Evolutionary conservation across 306 rosid species (phyloP), one percentile per base, ranked within the genome.

Genomic region (Aeschynomene evenia): DNA sequence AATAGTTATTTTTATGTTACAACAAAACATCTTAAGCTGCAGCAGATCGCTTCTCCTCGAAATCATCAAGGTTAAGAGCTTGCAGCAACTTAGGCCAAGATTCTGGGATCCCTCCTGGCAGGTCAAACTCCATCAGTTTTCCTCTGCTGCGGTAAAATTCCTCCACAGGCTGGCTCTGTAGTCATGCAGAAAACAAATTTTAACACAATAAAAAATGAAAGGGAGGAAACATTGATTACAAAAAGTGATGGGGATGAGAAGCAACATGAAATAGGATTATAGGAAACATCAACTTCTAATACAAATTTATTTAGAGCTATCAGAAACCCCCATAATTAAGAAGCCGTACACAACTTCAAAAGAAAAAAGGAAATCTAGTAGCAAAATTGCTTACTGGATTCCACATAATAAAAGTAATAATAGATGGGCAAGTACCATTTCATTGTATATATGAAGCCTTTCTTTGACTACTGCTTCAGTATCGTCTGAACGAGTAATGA

Each of bases 51-150:
- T 88, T 87, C 73, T 88, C 95, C 73, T 88, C 96, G 46, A 75
- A 81, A 70, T 94, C 97, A 79, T 90, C 91, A 23, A 91, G 96
- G 84, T 85, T 86, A 68, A 91, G 99, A 36, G 85, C 96, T 34
- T 85, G 89, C 50, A 94, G 85, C 80, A 94, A 80, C 84, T 88
- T 94, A 14, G 97, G 97, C 99, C 99, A 94, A 66, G 99, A 91
- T 74, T 87, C 97, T 1, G 95, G 95, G 74, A 94, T 94, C n/a
- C 99, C 99, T 64, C 99, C 99, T 5, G 97, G 99, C 16, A 94
- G 80, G 36, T 85, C 81, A 82, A 94, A 94, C 77, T 91, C 96
- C 87, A 91, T 22, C 48, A 94, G 34, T 80, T 88, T 87, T 31
- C 85, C 99, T 75, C 83, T 77, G 54, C 88, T 79, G 16, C 89